phyloP scores from a whole-genome alignment of 306 rosid species.

The Hippophae tibetana region DNA sequence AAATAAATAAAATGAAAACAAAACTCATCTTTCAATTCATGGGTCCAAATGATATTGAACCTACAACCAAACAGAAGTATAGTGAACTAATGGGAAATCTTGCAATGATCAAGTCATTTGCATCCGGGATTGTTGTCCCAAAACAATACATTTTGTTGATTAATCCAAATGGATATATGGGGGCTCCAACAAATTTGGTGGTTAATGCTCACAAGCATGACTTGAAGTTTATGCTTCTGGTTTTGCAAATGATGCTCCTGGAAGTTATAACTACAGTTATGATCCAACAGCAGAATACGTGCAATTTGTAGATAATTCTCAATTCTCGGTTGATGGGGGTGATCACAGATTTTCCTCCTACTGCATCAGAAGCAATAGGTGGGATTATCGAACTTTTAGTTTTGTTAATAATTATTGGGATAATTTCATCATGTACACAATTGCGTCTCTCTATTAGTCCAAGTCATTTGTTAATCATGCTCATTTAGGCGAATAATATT shows the following conservation, averaged over 20 bases:
- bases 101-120: constrained; percentile 40
- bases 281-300: constrained; percentile 69
- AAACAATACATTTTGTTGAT: constrained; percentile 63
- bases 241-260: constrained; percentile 52
- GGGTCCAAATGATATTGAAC: constrained; percentile 32
- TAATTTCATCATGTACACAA: no score
- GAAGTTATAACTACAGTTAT: constrained; percentile 49
- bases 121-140: constrained; percentile 78
- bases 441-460: no score
- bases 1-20: constrained; percentile 30
- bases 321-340: constrained; percentile 67
- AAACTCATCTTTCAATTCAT: constrained; percentile 62
- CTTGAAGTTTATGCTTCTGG: constrained; percentile 81
- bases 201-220: constrained; percentile 66
- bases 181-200: constrained; percentile 47
- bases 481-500: no score
- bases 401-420: not conserved
- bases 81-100: constrained; percentile 43
- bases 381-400: constrained; percentile 17
- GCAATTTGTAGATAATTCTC: constrained; percentile 50
- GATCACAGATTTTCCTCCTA: constrained; percentile 59
- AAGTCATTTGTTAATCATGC: no score
- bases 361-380: constrained; percentile 83
- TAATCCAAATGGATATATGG: constrained; percentile 43
- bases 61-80: constrained; percentile 43